Conservation (phyloP, 352 stramenopile species). For the Phytophthora pistaciae region DNA sequence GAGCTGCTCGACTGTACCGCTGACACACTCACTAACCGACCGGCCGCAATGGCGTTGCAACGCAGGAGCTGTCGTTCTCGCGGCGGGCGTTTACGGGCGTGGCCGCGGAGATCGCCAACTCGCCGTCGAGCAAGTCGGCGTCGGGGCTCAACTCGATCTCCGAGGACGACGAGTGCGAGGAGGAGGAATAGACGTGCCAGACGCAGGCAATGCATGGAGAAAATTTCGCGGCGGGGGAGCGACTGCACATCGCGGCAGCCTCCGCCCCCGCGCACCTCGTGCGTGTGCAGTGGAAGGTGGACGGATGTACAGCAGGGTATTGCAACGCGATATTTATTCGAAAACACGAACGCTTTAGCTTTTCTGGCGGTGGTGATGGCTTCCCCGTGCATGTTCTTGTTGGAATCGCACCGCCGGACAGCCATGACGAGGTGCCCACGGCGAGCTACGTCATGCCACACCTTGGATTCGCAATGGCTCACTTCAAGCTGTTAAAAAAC, state of each 20-base stretch:
- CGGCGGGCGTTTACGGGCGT: conserved; percentile 69
- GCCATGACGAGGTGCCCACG: not conserved
- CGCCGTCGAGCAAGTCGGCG: conserved; percentile 62
- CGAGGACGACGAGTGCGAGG: conserved; percentile 58
- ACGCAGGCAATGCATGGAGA: conserved; percentile 24
- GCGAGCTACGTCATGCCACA: conserved; percentile 25
- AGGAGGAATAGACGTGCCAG: conserved; percentile 46
- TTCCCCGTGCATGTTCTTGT: not conserved
- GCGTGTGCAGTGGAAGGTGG: conserved; percentile 12
- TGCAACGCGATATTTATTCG: conserved; percentile 56
- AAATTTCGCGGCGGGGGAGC: conserved; percentile 16
- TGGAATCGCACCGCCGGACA: not conserved
- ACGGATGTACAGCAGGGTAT: conserved; percentile 27
- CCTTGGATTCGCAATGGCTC: conserved; percentile 15
- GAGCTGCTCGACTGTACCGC: not conserved
- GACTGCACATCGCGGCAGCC: conserved; percentile 9
- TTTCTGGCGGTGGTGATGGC: conserved; percentile 19
- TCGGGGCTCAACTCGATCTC: conserved; percentile 75
- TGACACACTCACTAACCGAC: conserved; percentile 15
- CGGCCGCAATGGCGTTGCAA: not conserved
- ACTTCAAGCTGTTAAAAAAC: conserved; percentile 23
- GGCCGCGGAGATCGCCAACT: conserved; percentile 67
- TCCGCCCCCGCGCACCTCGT: conserved; percentile 1
- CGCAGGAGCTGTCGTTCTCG: conserved; percentile 68
- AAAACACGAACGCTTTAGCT: conserved; percentile 33